Base-by-base conservation (phyloP, 495 filamentous ascomycete genomes). In the Podospora conica region DNA sequence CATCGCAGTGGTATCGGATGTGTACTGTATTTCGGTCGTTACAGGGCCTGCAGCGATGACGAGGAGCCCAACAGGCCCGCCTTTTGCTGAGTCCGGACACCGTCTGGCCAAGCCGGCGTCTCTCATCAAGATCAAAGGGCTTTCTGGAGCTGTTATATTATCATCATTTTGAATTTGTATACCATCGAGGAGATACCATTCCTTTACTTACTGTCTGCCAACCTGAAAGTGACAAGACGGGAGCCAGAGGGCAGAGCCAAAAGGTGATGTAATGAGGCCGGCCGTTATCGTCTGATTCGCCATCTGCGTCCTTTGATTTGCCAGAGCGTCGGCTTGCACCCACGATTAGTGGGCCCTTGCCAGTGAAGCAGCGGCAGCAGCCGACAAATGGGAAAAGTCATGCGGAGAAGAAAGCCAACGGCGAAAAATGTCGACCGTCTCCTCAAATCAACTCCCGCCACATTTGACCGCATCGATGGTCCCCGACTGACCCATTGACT, bases 381-480 rank as follows among this genome's bases (percentile, higher is more conserved):
- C 70, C 66, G 64, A 60, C 64, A 58, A 67, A 65, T 53, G 61
- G 66, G 63, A 69, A 65, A 67, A 73, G 70, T 72, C 68, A 72
- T 72, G 70, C 66, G 60, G 40, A 62, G 33, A 24, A 70, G 48
- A 28, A 28, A 66, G 20, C 53, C 54, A 60, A 29, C 33, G 48
- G 28, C 33, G 62, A 28, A 55, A 33, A 68, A 60, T 60, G 64
- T 60, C 40, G 40, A 18, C 40, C 20, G 60, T 54, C 53, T 28
- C 22, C 25, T 24, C 18, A 55, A 48, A 48, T 48, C 40, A 48
- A 48, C 40, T 48, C 40, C 40, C 40, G 40, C 40, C 40, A 48
- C 40, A 48, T n/a, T n/a, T n/a, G n/a, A n/a, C 40, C 40, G 40
- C 40, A 48, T 18, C 40, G 40, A 48, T 55, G 54, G 21, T 25